Conservation (phyloP, 495 filamentous ascomycete genomes). For the Penicillium fimorum region DNA sequence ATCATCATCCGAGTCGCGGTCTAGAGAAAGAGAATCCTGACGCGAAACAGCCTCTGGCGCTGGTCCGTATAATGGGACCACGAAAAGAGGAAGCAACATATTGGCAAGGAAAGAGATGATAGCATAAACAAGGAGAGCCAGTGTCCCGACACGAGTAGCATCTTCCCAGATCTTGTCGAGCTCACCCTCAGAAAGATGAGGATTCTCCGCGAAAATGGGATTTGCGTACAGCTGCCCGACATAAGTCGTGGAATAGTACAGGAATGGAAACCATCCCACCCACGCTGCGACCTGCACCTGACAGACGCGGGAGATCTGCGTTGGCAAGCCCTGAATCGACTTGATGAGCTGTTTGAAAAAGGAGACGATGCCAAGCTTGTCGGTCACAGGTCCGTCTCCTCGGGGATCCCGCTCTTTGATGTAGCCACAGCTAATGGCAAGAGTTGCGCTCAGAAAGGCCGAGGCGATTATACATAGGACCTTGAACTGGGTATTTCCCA, state of each 20-base stretch:
- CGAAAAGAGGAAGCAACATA: slow-evolving; percentile 76
- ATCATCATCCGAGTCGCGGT: slow-evolving; percentile 16
- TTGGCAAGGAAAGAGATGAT: slow-evolving; percentile 76
- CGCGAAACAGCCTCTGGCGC: slow-evolving; percentile 8
- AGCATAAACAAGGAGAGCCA: slow-evolving; percentile 83
- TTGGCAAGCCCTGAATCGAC: slow-evolving; percentile 71
- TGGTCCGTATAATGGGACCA: slow-evolving; percentile 66
- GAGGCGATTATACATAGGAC: slow-evolving; percentile 80
- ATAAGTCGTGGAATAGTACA: slow-evolving; percentile 91
- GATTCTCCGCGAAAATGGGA: slow-evolving; percentile 71
- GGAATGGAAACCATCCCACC: slow-evolving; percentile 93
- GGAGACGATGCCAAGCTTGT: slow-evolving; percentile 61
- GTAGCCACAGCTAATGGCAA: slow-evolving; percentile 60
- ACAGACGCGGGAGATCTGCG: slow-evolving; percentile 79
- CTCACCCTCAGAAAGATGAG: slow-evolving; percentile 69
- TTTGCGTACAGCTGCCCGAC: slow-evolving; percentile 87
- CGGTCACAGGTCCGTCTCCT: slow-evolving; percentile 57
- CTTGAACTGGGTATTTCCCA: slow-evolving; percentile 86
- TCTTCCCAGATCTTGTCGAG: slow-evolving; percentile 76
- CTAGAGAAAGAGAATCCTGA: not conserved
- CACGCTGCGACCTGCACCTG: slow-evolving; percentile 85
- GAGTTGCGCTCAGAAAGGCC: slow-evolving; percentile 62
- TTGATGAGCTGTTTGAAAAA: slow-evolving; percentile 79
- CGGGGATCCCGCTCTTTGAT: slow-evolving; percentile 79
- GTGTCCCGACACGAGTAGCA: slow-evolving; percentile 77